Evolutionary conservation across 345 rosid species (phyloP), one percentile per base, ranked within the genome.

Genomic region (Euphorbia peplus): DNA sequence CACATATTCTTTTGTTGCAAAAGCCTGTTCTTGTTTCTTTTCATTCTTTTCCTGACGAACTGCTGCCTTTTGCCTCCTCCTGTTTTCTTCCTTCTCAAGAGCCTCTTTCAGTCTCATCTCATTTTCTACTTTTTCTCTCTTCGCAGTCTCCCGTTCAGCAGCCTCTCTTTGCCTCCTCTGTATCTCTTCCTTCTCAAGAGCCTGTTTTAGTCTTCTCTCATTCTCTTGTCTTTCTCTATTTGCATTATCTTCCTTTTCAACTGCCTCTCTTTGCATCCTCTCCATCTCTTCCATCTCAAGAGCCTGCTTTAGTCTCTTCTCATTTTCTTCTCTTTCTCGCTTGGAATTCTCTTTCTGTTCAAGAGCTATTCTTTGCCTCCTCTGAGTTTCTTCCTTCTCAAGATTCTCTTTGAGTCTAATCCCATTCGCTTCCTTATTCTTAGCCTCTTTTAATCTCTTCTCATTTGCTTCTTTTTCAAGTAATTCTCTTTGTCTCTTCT

Each of bases 1-100:
- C 67, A 76, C 79, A 66, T 37, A 63, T 80, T 82, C 87, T 69
- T 81, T 85, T 62, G 67, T 79, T 66, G 78, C 83, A 79, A n/a
- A 35, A 64, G 70, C 81, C 76, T 83, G 81, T 73, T 60, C 76
- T 32, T 51, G 44, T 69, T 58, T 83, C 73, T 32, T 79, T 64
- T 77, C 86, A 16, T 59, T 69, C 69, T 80, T 84, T 69, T 79
- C 82, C 63, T 21, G 75, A 54, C 79, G 75, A 64, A 37, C 41
- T 55, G 79, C 79, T 77, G 82, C 83, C 42, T 69, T 78, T 25
- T 37, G 52, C 66, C 72, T 78, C 68, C 67, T 52, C 67, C 82
- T 84, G 4, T 50, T 64, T 64, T 79, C 82, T 54, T 74, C 69
- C 74, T 52, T 75, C 28, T 75, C 73, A 10, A 44, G 60, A 32